These are phyloP conservation scores for Starmera stellimalicola DNA, from an alignment of 1,139 yeast genomes.

Conservation along the genomic window DNA sequence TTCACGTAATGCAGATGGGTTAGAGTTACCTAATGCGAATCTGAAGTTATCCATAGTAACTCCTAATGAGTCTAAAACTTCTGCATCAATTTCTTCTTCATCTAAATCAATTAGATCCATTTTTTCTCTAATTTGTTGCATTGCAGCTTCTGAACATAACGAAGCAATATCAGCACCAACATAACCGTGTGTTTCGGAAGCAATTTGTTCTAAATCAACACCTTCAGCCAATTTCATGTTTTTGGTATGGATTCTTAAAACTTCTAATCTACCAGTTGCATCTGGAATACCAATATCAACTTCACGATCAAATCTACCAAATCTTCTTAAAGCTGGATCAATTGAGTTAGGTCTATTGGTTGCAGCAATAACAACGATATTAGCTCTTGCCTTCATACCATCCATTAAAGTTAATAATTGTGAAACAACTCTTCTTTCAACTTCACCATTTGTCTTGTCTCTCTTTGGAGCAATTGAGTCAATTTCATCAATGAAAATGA, in stretches of 20 bases:
- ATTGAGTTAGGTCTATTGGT: conserved; percentile 98
- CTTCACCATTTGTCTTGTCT: conserved; percentile 99
- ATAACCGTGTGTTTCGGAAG: conserved; percentile 91
- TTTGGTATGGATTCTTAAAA: conserved; percentile 86
- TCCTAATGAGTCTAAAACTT: conserved; percentile 90
- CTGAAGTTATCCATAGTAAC: conserved; percentile 99
- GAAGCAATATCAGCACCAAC: conserved; percentile 96
- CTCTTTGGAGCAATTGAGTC: conserved; percentile 99
- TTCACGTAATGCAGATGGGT: conserved; percentile 98
- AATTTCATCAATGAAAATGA: conserved; percentile 95
- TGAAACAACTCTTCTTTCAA: conserved; percentile 95
- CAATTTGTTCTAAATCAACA: conserved; percentile 90
- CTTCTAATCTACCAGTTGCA: conserved; percentile 96
- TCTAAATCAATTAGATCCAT: conserved; percentile 97
- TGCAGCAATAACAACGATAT: conserved; percentile 89
- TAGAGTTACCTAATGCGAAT: conserved; percentile 95
- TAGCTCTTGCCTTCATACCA: conserved; percentile 98
- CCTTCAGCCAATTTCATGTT: conserved; percentile 95
- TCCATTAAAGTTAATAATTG: conserved; percentile 96
- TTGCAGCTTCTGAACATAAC: conserved; percentile 97
- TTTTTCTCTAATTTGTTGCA: conserved; percentile 98
- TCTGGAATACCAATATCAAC: conserved; percentile 99
- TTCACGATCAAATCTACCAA: conserved; percentile 98
- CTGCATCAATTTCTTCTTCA: conserved; percentile 97
- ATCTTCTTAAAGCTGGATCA: conserved; percentile 97